These are phyloP conservation scores for Aeschynomene evenia DNA, from an alignment of 306 rosid species.

Conservation along the genomic window DNA sequence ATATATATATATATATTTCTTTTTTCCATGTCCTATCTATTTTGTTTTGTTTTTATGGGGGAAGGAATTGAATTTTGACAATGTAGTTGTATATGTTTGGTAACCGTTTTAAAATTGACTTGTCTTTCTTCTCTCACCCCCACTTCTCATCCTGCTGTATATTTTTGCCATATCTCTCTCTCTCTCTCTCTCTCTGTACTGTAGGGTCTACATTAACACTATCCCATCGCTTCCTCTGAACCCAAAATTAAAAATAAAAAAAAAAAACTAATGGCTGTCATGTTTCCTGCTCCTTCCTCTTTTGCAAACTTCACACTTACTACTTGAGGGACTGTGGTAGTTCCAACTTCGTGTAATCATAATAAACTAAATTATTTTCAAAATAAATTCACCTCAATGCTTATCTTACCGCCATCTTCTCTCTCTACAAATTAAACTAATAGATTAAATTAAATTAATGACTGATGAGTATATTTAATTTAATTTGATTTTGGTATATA, in stretches of 20 bases:
- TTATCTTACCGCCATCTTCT: background rate
- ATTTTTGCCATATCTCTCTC: slow-evolving; percentile 22
- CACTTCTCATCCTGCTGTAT: slow-evolving; percentile 5
- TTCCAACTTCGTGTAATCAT: slow-evolving; percentile 36
- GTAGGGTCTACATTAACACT: slow-evolving; percentile 79
- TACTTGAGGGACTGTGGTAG: slow-evolving; percentile 29
- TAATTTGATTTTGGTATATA: too few relatives aligned
- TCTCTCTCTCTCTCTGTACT: slow-evolving; percentile 29
- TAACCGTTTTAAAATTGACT: slow-evolving; percentile 52
- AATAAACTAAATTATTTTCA: background rate
- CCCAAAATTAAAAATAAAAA: too few relatives aligned
- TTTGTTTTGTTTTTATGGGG: slow-evolving; percentile 39
- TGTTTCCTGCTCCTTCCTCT: slow-evolving; percentile 59
- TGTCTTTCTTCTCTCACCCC: slow-evolving; percentile 59
- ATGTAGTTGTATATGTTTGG: slow-evolving; percentile 49
- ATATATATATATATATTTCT: too few relatives aligned
- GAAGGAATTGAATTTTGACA: slow-evolving; percentile 46
- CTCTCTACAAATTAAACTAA: background rate
- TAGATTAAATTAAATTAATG: background rate
- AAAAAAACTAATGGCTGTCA: slow-evolving; percentile 49
- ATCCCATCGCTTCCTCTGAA: slow-evolving; percentile 54
- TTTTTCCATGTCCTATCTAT: slow-evolving; percentile 40
- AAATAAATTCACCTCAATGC: background rate
- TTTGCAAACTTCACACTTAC: slow-evolving; percentile 51
- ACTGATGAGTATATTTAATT: too few relatives aligned